Evolutionary conservation across 257 asterid genomes (phyloP).

Genomic region (Gynochthodes officinalis): DNA sequence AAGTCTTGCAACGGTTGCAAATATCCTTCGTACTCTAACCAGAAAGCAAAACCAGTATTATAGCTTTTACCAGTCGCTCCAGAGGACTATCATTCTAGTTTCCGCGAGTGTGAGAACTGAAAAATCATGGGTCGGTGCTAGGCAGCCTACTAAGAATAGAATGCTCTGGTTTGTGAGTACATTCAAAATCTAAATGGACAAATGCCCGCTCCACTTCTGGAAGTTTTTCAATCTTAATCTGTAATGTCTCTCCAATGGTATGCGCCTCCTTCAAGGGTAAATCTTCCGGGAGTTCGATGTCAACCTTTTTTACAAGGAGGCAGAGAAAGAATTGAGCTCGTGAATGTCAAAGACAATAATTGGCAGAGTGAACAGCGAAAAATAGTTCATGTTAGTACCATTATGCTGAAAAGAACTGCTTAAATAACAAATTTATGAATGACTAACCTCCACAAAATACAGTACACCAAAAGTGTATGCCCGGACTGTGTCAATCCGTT

Average conservation of each 20-base stretch:
- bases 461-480: constrained; percentile 93
- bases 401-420: background rate
- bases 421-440: background rate
- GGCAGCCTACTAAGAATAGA: constrained; percentile 74
- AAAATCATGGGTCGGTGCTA: constrained; percentile 51
- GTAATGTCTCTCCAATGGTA: constrained; percentile 69
- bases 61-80: background rate
- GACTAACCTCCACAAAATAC: constrained; percentile 88
- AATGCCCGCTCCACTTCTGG: constrained; percentile 89
- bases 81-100: background rate
- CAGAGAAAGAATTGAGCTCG: background rate
- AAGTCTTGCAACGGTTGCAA: background rate
- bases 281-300: constrained; percentile 81
- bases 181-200: constrained; percentile 81
- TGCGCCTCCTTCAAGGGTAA: constrained; percentile 89
- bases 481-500: constrained; percentile 85
- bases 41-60: background rate
- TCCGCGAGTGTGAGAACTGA: background rate
- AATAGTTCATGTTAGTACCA: background rate
- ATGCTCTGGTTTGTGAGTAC: constrained; percentile 89
- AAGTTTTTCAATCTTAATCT: constrained; percentile 80
- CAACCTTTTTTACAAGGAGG: constrained; percentile 44
- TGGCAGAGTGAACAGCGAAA: background rate
- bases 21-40: background rate
- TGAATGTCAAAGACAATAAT: background rate